These are phyloP conservation scores for Serendipita sp. DNA, from an alignment of 768 basidiomycete genomes.

Conservation along the genomic window DNA sequence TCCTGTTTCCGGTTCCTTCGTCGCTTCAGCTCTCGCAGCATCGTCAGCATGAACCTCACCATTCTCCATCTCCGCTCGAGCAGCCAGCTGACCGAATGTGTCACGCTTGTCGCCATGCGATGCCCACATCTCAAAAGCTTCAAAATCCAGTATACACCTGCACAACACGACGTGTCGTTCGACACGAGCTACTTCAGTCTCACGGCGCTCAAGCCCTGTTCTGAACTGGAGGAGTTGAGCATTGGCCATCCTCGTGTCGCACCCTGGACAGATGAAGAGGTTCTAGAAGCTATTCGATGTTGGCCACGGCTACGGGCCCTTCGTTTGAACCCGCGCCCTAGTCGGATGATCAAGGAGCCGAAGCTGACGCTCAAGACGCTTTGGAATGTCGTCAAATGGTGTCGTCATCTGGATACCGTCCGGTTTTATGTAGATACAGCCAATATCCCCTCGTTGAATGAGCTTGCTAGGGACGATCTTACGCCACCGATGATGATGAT, in stretches of 20 bases:
- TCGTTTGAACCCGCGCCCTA: background rate
- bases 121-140: background rate
- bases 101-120: background rate
- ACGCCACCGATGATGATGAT: background rate
- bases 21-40: background rate
- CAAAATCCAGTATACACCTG: slow-evolving; percentile 1
- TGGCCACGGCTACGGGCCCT: background rate
- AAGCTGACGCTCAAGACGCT: background rate
- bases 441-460: background rate
- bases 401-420: background rate
- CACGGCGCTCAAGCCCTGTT: background rate
- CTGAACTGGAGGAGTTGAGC: background rate
- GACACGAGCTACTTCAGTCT: background rate
- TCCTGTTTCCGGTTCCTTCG: slow-evolving; percentile 5
- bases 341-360: background rate
- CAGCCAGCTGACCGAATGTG: background rate
- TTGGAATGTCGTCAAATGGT: slow-evolving; percentile 5
- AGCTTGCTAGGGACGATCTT: background rate
- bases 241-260: slow-evolving; percentile 2
- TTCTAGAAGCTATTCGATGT: background rate
- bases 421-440: background rate
- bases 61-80: background rate
- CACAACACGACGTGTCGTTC: slow-evolving; percentile 2
- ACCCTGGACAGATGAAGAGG: slow-evolving; percentile 3
- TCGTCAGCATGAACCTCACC: background rate